phyloP scores from a whole-genome alignment of 129 eudicot species.

The Calendula officinalis region DNA sequence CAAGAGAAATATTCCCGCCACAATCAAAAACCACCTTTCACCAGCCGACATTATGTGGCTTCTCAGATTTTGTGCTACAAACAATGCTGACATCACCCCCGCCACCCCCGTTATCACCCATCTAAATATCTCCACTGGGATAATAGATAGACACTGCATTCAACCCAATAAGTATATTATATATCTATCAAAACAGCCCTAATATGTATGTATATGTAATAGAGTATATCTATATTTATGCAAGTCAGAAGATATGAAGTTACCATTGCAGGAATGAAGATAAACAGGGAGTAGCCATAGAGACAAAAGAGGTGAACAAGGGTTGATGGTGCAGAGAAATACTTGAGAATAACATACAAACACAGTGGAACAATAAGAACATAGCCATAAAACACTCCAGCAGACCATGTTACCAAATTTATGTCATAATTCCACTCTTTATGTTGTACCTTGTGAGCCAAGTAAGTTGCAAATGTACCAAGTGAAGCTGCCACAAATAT shows the following conservation, averaged over 20 bases:
- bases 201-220: too few species aligned
- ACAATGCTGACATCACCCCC: constrained; percentile 15
- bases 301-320: constrained; percentile 9
- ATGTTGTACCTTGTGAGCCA: neutral
- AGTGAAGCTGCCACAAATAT: constrained; percentile 1
- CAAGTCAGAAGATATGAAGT: neutral
- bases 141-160: constrained; percentile 7
- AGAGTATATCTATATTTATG: neutral
- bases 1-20: neutral
- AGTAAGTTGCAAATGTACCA: constrained; percentile 2
- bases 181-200: too few species aligned
- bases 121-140: constrained; percentile 16
- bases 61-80: constrained; percentile 4
- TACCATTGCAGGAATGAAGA: constrained; percentile 10
- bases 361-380: constrained; percentile 3
- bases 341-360: constrained; percentile 3
- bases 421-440: constrained; percentile 10
- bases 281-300: constrained; percentile 7
- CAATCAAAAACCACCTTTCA: constrained; percentile 8
- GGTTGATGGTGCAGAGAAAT: constrained; percentile 12
- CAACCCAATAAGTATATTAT: constrained; percentile 2
- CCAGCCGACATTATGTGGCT: constrained; percentile 9
- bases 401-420: constrained; percentile 11
- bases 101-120: constrained; percentile 7
- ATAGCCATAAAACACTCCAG: constrained; percentile 5